Conservation (phyloP, 768 basidiomycete genomes). For the Tylopilus balloui region DNA sequence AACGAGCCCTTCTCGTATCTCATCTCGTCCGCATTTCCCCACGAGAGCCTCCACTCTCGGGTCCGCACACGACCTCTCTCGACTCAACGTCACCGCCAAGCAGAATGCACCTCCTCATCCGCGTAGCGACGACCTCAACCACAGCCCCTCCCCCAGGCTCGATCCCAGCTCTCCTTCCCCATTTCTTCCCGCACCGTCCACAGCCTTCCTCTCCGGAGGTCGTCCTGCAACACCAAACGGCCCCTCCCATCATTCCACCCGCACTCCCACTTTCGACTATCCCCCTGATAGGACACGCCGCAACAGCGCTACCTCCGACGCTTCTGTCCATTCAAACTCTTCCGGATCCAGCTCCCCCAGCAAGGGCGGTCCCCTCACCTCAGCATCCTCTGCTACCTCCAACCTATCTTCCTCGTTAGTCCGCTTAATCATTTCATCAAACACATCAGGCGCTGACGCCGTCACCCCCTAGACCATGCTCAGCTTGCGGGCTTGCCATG, state of each 20-base stretch:
- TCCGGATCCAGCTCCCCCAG: slow-evolving; percentile 40
- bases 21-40: slow-evolving; percentile 53
- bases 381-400: slow-evolving; percentile 50
- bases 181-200: slow-evolving; percentile 41
- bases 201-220: slow-evolving; percentile 48
- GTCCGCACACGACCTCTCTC: slow-evolving; percentile 49
- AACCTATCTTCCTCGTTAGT: slow-evolving; percentile 60
- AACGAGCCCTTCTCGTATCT: slow-evolving; percentile 33
- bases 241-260: slow-evolving; percentile 40
- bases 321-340: slow-evolving; percentile 52
- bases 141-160: slow-evolving; percentile 27
- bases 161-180: slow-evolving; percentile 11
- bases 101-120: slow-evolving; percentile 43
- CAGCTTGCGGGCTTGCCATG: slow-evolving; percentile 76
- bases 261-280: slow-evolving; percentile 51
- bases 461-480: slow-evolving; percentile 52
- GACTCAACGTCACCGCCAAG: slow-evolving; percentile 38
- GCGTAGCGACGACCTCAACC: slow-evolving; percentile 68
- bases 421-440: slow-evolving; percentile 8
- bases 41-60: slow-evolving; percentile 63
- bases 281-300: slow-evolving; percentile 46
- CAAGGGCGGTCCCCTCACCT: slow-evolving; percentile 45
- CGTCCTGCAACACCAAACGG: slow-evolving; percentile 58
- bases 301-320: slow-evolving; percentile 45
- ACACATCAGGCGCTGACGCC: slow-evolving; percentile 1